Evolutionary conservation across 495 filamentous ascomycete species (phyloP).

Genomic region (Pseudoneurospora amorphoporcata): DNA sequence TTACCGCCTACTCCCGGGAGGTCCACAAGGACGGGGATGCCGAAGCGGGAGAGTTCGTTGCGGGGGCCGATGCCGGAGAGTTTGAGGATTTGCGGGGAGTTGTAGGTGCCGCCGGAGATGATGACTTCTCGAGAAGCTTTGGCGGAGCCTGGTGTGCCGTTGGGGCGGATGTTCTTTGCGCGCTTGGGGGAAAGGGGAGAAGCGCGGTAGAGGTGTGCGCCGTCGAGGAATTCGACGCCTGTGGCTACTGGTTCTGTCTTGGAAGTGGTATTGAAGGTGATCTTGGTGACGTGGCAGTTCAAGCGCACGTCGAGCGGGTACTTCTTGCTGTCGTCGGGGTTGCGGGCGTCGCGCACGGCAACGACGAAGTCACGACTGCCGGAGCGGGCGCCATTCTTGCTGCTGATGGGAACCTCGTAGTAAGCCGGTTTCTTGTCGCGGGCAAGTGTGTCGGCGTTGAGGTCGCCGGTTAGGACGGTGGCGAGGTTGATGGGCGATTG

Average conservation of each 20-base stretch:
- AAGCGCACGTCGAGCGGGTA: conserved; percentile 51
- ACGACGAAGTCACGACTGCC: conserved; percentile 45
- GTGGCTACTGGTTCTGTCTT: conserved; percentile 46
- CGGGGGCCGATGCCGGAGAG: conserved; percentile 51
- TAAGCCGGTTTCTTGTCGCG: conserved; percentile 24
- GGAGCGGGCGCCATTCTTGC: conserved; percentile 35
- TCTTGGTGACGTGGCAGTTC: conserved; percentile 52
- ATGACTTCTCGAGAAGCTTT: conserved; percentile 51
- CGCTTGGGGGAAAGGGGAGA: conserved; percentile 30
- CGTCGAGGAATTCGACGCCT: conserved; percentile 54
- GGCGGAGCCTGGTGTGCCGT: conserved; percentile 35
- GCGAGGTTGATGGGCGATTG: conserved; percentile 24
- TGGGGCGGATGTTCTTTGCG: neutral
- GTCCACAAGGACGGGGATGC: conserved; percentile 43
- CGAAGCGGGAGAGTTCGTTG: conserved; percentile 33
- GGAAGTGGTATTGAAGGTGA: conserved; percentile 45
- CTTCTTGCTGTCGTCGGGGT: conserved; percentile 40
- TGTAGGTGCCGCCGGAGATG: conserved; percentile 48
- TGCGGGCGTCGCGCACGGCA: conserved; percentile 38
- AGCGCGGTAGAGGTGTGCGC: conserved; percentile 49
- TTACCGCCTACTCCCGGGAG: conserved; percentile 56
- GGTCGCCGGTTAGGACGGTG: conserved; percentile 39
- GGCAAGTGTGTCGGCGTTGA: conserved; percentile 33
- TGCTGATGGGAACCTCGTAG: conserved; percentile 45
- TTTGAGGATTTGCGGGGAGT: conserved; percentile 54